Evolutionary conservation across 1,284 basidiomycete genomes (phyloP).

Genomic region (Trichosporon ovoides): DNA sequence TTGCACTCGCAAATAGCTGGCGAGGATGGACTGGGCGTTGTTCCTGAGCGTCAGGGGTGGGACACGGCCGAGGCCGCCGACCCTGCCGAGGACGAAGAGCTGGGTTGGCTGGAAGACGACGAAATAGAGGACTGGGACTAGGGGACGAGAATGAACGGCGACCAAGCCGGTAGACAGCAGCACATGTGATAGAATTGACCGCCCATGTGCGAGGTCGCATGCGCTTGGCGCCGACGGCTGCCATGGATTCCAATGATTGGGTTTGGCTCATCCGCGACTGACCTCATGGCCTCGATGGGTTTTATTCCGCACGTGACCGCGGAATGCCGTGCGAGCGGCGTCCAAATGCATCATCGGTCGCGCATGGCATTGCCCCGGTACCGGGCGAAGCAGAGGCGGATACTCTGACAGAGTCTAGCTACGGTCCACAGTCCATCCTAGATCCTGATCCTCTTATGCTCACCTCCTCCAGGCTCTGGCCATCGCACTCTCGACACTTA

Average conservation of each 20-base stretch:
- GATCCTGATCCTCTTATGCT: slow-evolving; percentile 6
- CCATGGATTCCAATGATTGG: not conserved
- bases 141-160: not conserved
- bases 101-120: slow-evolving; percentile 19
- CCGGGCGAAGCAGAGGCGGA: too few species aligned
- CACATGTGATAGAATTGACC: not conserved
- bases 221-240: not conserved
- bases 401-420: not conserved
- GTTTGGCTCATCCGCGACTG: not conserved
- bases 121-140: slow-evolving; percentile 18
- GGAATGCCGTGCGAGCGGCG: slow-evolving; percentile 1
- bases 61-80: slow-evolving; percentile 8
- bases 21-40: slow-evolving; percentile 18
- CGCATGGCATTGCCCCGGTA: not conserved
- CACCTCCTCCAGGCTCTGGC: slow-evolving; percentile 10
- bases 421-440: not conserved
- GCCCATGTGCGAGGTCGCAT: not conserved
- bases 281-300: not conserved
- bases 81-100: not conserved
- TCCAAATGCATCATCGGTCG: not conserved
- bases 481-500: not conserved
- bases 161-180: not conserved
- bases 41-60: slow-evolving; percentile 14
- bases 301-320: not conserved
- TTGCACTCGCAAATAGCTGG: slow-evolving; percentile 11